Evolutionary conservation across 257 asterid species (phyloP).

Genomic region (Coffea eugenioides): DNA sequence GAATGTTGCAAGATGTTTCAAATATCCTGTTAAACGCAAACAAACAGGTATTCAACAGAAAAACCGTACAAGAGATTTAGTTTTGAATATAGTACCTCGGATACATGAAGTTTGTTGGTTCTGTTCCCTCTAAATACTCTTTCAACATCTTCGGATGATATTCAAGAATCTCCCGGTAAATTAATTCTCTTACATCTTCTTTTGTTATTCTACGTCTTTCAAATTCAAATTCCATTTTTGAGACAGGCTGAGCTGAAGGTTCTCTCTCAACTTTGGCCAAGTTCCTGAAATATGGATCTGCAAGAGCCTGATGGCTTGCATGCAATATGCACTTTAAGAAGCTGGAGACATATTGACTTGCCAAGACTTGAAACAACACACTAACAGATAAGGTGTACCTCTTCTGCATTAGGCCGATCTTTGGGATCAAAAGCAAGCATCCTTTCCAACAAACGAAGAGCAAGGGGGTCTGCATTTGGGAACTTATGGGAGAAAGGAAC

Average conservation of each 20-base stretch:
- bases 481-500: slow-evolving; percentile 81
- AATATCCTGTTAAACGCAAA: background rate
- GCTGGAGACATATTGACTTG: slow-evolving; percentile 4
- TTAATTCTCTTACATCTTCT: slow-evolving; percentile 88
- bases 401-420: slow-evolving; percentile 93
- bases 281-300: slow-evolving; percentile 97
- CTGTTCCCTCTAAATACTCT: slow-evolving; percentile 80
- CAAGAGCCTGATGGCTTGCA: slow-evolving; percentile 77
- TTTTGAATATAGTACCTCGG: slow-evolving; percentile 61
- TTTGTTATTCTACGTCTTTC: slow-evolving; percentile 93
- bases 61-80: background rate
- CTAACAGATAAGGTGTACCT: slow-evolving; percentile 37
- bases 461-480: slow-evolving; percentile 85
- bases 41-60: background rate
- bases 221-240: slow-evolving; percentile 97
- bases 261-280: slow-evolving; percentile 97
- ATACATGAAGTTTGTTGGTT: slow-evolving; percentile 94
- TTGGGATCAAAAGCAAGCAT: slow-evolving; percentile 98
- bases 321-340: slow-evolving; percentile 25
- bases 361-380: background rate
- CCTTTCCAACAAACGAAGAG: slow-evolving; percentile 79
- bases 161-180: slow-evolving; percentile 91
- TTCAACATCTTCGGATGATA: slow-evolving; percentile 97
- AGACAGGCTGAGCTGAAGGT: slow-evolving; percentile 90
- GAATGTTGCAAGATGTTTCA: too few species aligned